phyloP scores from a whole-genome alignment of 805 yeast genomes.

The Priceomyces castillae region DNA sequence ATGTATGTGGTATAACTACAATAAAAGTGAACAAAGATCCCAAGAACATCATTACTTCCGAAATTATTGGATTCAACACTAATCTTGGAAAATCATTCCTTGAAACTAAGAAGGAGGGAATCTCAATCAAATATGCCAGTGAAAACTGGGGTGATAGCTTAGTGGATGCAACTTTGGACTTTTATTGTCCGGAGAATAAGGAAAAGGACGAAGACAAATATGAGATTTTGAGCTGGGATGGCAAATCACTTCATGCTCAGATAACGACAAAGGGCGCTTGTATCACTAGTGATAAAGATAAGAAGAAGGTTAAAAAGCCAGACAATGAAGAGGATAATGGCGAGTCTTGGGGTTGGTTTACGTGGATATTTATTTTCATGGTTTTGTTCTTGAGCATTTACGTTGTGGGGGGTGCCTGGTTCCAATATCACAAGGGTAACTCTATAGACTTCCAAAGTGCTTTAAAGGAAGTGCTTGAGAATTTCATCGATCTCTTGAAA shows the following conservation, averaged over 20 bases:
- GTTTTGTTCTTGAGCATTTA: slow-evolving; percentile 70
- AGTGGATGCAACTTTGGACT: slow-evolving; percentile 46
- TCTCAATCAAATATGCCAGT: slow-evolving; percentile 44
- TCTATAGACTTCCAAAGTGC: slow-evolving; percentile 70
- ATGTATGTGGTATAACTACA: slow-evolving; percentile 71
- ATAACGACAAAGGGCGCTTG: slow-evolving; percentile 43
- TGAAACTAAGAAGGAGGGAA: slow-evolving; percentile 28
- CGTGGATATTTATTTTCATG: slow-evolving; percentile 74
- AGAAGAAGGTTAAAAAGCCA: slow-evolving; percentile 23
- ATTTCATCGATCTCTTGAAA: slow-evolving; percentile 52
- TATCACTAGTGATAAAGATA: slow-evolving; percentile 27
- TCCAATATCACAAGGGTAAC: slow-evolving; percentile 70
- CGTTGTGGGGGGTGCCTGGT: slow-evolving; percentile 72
- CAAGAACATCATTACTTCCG: slow-evolving; percentile 47
- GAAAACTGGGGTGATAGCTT: slow-evolving; percentile 69
- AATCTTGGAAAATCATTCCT: slow-evolving; percentile 32
- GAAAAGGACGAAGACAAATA: slow-evolving; percentile 21
- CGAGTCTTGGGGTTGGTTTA: slow-evolving; percentile 75
- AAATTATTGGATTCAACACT: slow-evolving; percentile 57
- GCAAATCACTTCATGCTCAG: slow-evolving; percentile 22
- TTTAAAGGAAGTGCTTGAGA: slow-evolving; percentile 69
- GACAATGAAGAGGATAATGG: slow-evolving; percentile 26
- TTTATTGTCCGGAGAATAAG: slow-evolving; percentile 42
- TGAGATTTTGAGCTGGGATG: slow-evolving; percentile 37
- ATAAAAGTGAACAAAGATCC: slow-evolving; percentile 47